Conservation (phyloP, 768 basidiomycete species). For the Tulasnella sp. region DNA sequence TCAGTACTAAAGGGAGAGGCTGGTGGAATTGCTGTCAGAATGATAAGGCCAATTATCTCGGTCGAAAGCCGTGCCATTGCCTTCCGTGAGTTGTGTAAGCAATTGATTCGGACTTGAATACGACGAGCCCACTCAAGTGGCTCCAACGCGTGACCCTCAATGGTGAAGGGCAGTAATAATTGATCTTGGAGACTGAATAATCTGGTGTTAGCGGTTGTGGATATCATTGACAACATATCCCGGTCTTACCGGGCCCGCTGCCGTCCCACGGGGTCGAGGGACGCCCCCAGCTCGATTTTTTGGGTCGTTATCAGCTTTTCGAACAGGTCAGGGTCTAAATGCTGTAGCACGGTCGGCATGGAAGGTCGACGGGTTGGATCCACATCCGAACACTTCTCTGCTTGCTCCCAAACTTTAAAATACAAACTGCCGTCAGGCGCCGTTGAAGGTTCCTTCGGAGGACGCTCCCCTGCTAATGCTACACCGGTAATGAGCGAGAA, state of each 20-base stretch:
- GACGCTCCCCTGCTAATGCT: background rate
- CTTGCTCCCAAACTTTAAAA: background rate
- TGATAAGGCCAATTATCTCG: too few relatives aligned
- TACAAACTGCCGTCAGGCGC: background rate
- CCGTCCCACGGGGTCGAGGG: background rate
- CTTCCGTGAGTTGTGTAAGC: too few relatives aligned
- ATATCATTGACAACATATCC: too few relatives aligned
- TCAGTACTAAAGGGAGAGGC: background rate
- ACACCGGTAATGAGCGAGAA: background rate
- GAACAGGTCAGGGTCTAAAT: background rate
- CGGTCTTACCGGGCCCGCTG: too few relatives aligned
- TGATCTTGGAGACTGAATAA: too few relatives aligned
- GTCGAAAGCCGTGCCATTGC: too few relatives aligned
- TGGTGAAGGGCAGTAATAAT: too few relatives aligned
- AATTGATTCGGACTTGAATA: too few relatives aligned
- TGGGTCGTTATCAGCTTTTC: background rate
- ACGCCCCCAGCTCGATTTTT: background rate
- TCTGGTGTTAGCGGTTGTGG: too few relatives aligned
- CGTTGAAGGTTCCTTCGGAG: background rate
- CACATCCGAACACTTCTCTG: background rate
- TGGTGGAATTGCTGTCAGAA: background rate
- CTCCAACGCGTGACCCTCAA: too few relatives aligned
- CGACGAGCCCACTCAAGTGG: too few relatives aligned
- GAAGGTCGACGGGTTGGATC: background rate
- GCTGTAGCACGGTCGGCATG: background rate